Evolutionary conservation across 345 rosid genomes (phyloP), one percentile per base, ranked within the genome.

Genomic region (Populus alba): DNA sequence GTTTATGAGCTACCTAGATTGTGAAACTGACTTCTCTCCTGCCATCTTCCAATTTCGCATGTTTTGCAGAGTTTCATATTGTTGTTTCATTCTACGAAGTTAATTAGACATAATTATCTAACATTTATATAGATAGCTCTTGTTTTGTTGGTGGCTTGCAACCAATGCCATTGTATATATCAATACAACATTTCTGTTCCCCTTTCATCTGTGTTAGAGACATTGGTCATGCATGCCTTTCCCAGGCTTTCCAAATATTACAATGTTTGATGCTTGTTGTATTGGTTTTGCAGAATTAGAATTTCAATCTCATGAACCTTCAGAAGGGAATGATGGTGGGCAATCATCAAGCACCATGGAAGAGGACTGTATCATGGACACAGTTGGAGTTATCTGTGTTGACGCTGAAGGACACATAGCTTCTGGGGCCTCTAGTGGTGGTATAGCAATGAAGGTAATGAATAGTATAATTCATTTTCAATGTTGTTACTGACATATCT

Each of bases 341-440:
- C 83, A 45, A 71, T 70, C 84, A 15, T 71, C 73, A 59, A 80
- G 55, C 63, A 68, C 76, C 53, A 70, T 70, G 61, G 92, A 83
- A 81, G 96, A 91, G 29, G 86, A 91, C 81, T 70, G 49, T 73
- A 79, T 94, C 81, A 81, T 86, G 94, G 99, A 96, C 84, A 96
- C 99, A 6, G 95, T 96, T 78, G 99, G 99, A 66, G 97, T 89
- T 79, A 88, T 96, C 65, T 96, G 99, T 85, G 88, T 96, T 71
- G 97, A 96, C 78, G 72, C 83, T 68, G 91, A 90, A 85, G 99
- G 99, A 75, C 91, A 80, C 65, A 83, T 92, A 85, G 97, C 94
- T 55, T 89, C 91, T 75, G 99, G 99, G 7, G 87, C 92, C 78
- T 96, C 99, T 37, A 96, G 99, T 82, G 98, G 98, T 61, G 99